Percentiles rank a stretch among this genome's conserved stretches.
Evolutionary conservation across 1,284 basidiomycete species (phyloP).

Genomic region (Pseudozyma thailandica): DNA sequence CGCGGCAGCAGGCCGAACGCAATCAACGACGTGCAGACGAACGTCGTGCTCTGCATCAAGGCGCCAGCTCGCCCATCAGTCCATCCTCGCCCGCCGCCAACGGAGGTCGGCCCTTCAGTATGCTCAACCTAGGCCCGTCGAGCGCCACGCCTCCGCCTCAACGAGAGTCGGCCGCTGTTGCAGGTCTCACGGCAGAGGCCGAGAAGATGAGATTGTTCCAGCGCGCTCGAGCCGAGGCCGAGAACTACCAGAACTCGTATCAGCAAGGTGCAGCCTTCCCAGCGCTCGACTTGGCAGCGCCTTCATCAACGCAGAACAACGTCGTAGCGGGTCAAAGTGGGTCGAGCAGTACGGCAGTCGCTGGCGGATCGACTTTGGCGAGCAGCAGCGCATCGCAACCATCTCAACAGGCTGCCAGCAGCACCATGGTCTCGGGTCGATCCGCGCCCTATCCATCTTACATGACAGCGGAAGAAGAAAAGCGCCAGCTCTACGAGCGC

Average conservation of each 20-base stretch:
- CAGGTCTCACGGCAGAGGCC: constrained; percentile 32
- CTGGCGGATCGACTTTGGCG: background rate
- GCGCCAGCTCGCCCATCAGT: background rate
- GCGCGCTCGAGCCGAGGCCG: constrained; percentile 57
- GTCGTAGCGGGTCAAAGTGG: background rate
- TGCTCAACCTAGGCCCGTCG: constrained; percentile 27
- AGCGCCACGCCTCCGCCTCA: constrained; percentile 2
- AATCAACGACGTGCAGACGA: constrained; percentile 58
- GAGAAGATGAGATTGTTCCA: constrained; percentile 61
- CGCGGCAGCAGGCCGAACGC: constrained; percentile 60
- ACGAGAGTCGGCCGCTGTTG: constrained; percentile 1
- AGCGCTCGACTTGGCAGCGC: background rate
- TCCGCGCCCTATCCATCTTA: constrained; percentile 44
- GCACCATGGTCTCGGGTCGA: constrained; percentile 28
- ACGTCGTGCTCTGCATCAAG: constrained; percentile 32
- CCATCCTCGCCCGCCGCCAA: constrained; percentile 15
- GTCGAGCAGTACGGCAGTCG: background rate
- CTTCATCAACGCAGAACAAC: background rate
- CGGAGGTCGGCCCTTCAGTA: constrained; percentile 33
- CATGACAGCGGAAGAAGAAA: constrained; percentile 58
- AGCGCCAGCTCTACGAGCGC: constrained; percentile 53
- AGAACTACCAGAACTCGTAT: constrained; percentile 49
- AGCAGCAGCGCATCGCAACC: constrained; percentile 2
- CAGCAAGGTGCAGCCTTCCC: constrained; percentile 44
- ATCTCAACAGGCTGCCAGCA: constrained; percentile 1